These are phyloP conservation scores for Sclerotiophoma versabilis DNA, from an alignment of 2,329 filamentous ascomycete species.

Conservation along the genomic window DNA sequence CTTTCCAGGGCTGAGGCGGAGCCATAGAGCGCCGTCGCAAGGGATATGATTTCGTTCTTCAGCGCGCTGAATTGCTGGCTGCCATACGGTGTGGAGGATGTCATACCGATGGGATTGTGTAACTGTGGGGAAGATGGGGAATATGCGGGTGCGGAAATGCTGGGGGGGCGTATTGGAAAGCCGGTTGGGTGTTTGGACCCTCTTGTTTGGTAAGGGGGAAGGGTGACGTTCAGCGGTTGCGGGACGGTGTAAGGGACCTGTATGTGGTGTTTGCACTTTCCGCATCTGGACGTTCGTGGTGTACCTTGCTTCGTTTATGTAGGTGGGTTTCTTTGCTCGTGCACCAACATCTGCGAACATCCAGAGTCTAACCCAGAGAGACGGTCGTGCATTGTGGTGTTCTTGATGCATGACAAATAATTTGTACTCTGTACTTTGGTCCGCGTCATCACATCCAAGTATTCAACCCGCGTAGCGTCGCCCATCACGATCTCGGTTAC, in stretches of 20 bases:
- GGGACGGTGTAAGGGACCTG: not conserved
- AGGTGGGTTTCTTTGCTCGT: too few species aligned
- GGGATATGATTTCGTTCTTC: conserved; percentile 4
- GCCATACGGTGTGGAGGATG: not conserved
- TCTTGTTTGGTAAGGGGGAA: not conserved
- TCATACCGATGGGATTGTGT: not conserved
- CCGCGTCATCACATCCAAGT: conserved; percentile 1
- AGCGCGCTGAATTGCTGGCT: conserved; percentile 3
- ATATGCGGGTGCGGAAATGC: not conserved
- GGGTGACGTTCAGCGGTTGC: not conserved
- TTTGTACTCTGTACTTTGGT: not conserved
- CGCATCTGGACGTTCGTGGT: conserved; percentile 1
- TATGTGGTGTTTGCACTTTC: conserved; percentile 9
- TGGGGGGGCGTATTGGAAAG: not conserved
- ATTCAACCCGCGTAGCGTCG: not conserved
- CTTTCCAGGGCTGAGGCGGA: not conserved
- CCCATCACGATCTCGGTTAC: not conserved
- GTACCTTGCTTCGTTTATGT: not conserved
- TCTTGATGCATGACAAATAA: not conserved
- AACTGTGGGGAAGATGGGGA: not conserved
- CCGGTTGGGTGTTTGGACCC: not conserved
- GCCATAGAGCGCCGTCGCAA: conserved; percentile 11
- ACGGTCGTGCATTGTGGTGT: too few species aligned
- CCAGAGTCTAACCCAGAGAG: too few species aligned
- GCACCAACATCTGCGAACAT: too few species aligned